A percentile compares a stretch with the other conserved stretches of the same genome.
phyloP scores from a whole-genome alignment of 2,329 filamentous ascomycete genomes.

The Cucurbitaria berberidis region DNA sequence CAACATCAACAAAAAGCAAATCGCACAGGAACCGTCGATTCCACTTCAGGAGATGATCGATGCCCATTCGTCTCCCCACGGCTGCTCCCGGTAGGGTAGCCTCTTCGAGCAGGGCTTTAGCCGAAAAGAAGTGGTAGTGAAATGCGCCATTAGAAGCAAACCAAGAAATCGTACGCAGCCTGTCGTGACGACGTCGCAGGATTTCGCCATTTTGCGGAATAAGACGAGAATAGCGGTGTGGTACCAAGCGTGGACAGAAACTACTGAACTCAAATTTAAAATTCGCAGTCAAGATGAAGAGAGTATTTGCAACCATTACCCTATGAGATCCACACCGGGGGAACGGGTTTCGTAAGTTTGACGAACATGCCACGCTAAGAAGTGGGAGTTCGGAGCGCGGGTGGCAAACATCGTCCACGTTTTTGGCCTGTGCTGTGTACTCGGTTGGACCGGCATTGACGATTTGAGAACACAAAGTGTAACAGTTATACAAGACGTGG shows the following conservation, averaged over 20 bases:
- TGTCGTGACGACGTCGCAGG: background rate
- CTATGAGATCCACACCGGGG: constrained; percentile 20
- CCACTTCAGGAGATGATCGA: constrained; percentile 16
- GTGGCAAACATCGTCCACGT: constrained; percentile 27
- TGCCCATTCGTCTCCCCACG: constrained; percentile 20
- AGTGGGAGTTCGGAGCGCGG: constrained; percentile 13
- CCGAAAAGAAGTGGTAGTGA: background rate
- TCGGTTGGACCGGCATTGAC: constrained; percentile 18
- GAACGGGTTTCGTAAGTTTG: constrained; percentile 8
- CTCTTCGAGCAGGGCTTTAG: constrained; percentile 4
- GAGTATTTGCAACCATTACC: constrained; percentile 13
- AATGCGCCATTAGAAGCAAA: too few species aligned
- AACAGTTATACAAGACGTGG: constrained; percentile 41
- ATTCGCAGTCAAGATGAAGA: constrained; percentile 1
- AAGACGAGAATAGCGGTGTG: background rate
- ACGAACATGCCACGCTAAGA: constrained; percentile 35
- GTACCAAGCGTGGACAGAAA: background rate
- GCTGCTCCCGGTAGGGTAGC: constrained; percentile 32
- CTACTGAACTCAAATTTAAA: background rate
- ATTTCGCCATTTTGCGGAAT: constrained; percentile 1
- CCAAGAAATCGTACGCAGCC: background rate
- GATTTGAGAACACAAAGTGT: constrained; percentile 20
- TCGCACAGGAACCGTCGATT: background rate
- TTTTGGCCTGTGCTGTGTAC: constrained; percentile 8
- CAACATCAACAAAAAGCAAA: constrained; percentile 3